Conservation (phyloP, 768 basidiomycete genomes). For the Dacryopinax spathularia region DNA sequence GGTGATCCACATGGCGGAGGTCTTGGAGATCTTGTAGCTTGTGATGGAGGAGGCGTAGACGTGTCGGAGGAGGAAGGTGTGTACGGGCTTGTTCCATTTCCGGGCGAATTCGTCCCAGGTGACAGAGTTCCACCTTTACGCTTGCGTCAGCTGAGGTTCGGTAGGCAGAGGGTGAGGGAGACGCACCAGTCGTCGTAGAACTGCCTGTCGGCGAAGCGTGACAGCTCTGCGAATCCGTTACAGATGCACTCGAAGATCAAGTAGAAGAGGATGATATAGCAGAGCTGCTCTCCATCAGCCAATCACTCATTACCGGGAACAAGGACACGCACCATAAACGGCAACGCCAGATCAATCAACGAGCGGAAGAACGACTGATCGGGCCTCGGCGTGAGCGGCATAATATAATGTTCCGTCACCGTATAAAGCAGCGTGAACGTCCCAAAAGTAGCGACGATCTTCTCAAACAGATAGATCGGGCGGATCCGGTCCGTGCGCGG, state of each 20-base stretch:
- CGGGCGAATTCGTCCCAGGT: slow-evolving; percentile 96
- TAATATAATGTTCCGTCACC: slow-evolving; percentile 88
- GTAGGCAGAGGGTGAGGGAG: neutral
- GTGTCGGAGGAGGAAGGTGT: slow-evolving; percentile 83
- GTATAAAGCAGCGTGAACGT: slow-evolving; percentile 74
- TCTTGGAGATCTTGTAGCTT: slow-evolving; percentile 57
- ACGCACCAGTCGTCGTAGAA: slow-evolving; percentile 87
- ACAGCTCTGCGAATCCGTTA: slow-evolving; percentile 87
- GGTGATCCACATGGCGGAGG: slow-evolving; percentile 79
- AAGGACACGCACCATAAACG: slow-evolving; percentile 52
- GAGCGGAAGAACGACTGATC: slow-evolving; percentile 61
- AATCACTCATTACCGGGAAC: neutral
- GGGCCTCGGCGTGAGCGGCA: slow-evolving; percentile 58
- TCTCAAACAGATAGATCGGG: slow-evolving; percentile 61
- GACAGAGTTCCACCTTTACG: slow-evolving; percentile 91
- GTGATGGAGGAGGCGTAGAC: slow-evolving; percentile 84
- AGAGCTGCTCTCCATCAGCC: slow-evolving; percentile 33
- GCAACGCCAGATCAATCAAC: slow-evolving; percentile 73
- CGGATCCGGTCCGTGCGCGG: slow-evolving; percentile 65
- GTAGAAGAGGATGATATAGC: slow-evolving; percentile 75
- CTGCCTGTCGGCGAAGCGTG: slow-evolving; percentile 87
- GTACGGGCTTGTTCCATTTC: slow-evolving; percentile 97
- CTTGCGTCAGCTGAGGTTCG: too few relatives aligned
- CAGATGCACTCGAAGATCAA: slow-evolving; percentile 93
- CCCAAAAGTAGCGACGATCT: slow-evolving; percentile 76